phyloP scores from a whole-genome alignment of 371 early-diverging fungal species.

The Phascolomyces articulosus region DNA sequence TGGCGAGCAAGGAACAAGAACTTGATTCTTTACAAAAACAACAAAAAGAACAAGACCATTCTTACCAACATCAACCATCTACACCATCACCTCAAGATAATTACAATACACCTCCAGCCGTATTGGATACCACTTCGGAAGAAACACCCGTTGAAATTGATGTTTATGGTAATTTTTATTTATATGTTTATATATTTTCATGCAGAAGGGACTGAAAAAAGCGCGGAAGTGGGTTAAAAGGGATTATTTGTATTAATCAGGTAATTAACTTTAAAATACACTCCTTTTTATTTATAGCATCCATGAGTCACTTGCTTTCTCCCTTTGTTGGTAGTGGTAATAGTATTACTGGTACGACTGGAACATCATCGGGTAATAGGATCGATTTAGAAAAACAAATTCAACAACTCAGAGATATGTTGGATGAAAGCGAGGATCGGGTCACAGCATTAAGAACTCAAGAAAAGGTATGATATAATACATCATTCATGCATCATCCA shows the following conservation, averaged over 20 bases:
- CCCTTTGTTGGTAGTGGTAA: slow-evolving; percentile 23
- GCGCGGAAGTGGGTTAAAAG: neutral
- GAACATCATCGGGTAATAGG: slow-evolving; percentile 22
- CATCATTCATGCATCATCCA: neutral
- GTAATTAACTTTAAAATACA: neutral
- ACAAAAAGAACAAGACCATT: neutral
- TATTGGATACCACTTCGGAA: neutral
- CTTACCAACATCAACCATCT: neutral
- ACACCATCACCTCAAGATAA: neutral
- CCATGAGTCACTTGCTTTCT: slow-evolving; percentile 40
- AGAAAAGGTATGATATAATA: slow-evolving; percentile 49
- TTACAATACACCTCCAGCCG: neutral
- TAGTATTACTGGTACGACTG: no score
- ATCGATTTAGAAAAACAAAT: slow-evolving; percentile 44
- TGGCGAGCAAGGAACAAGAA: slow-evolving; percentile 15
- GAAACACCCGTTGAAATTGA: slow-evolving; percentile 14
- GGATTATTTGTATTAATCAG: neutral
- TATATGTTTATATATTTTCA: no score
- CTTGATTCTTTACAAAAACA: slow-evolving; percentile 10
- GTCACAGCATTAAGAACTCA: slow-evolving; percentile 55
- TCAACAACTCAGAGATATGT: slow-evolving; percentile 54
- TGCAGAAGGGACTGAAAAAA: no score
- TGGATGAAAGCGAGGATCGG: slow-evolving; percentile 63
- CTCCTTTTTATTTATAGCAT: slow-evolving; percentile 22
- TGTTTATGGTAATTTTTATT: slow-evolving; percentile 32